A percentile compares a stretch with the other conserved stretches of the same genome.
These are phyloP conservation scores for Medicago ruthenica DNA, from an alignment of 306 rosid genomes.

Conservation along the genomic window DNA sequence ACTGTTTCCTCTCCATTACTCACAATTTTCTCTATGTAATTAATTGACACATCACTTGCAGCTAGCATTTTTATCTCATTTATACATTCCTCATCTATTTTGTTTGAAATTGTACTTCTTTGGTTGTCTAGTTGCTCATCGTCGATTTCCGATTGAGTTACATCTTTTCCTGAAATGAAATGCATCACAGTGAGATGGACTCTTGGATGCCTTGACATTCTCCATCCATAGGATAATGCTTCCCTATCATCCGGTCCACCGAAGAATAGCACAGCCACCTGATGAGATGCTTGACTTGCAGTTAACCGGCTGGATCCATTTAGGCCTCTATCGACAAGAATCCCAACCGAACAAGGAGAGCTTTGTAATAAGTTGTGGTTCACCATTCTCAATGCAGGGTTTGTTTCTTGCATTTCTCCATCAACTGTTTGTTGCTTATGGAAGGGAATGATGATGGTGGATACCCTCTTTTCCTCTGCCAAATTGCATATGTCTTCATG, in stretches of 20 bases:
- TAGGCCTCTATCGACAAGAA: constrained; percentile 81
- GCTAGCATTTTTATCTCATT: constrained; percentile 48
- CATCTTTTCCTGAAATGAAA: constrained; percentile 51
- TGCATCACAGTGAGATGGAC: constrained; percentile 62
- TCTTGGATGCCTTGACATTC: constrained; percentile 74
- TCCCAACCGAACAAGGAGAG: constrained; percentile 83
- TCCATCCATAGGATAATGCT: constrained; percentile 77
- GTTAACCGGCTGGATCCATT: constrained; percentile 59
- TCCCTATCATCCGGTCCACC: constrained; percentile 92
- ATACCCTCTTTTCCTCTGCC: constrained; percentile 81
- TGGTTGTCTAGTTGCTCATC: background rate
- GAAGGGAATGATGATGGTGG: constrained; percentile 78
- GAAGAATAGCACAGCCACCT: constrained; percentile 62
- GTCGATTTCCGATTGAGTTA: background rate
- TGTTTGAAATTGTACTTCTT: background rate
- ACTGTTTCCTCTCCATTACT: constrained; percentile 87
- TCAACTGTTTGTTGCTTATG: constrained; percentile 91
- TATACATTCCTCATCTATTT: constrained; percentile 59
- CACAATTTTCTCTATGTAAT: constrained; percentile 57
- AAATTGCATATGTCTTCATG: constrained; percentile 80
- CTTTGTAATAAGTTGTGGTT: constrained; percentile 72
- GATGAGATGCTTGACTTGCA: constrained; percentile 55
- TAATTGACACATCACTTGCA: constrained; percentile 41
- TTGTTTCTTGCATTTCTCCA: constrained; percentile 79
- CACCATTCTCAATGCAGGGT: constrained; percentile 69